Evolutionary conservation across 768 basidiomycete genomes (phyloP).

Genomic region (Boletellus ananiceps): DNA sequence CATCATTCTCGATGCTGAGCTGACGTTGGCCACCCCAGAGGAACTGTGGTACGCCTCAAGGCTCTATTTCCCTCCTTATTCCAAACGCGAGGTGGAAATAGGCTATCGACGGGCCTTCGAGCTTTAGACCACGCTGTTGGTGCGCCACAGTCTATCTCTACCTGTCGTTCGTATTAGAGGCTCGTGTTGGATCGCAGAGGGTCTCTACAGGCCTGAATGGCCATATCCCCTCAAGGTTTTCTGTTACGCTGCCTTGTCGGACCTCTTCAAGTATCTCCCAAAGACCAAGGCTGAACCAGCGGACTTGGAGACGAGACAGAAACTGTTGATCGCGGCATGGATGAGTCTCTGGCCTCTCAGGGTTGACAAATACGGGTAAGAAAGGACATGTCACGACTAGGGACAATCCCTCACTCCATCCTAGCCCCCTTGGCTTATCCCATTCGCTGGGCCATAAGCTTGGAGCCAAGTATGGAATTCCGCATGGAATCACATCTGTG

Average conservation of each 20-base stretch:
- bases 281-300: conserved; percentile 54
- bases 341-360: conserved; percentile 74
- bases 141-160: conserved; percentile 26
- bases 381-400: not conserved
- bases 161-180: not conserved
- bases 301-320: conserved; percentile 58
- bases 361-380: conserved; percentile 51
- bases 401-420: not conserved
- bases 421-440: conserved; percentile 65
- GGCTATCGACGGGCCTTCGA: conserved; percentile 76
- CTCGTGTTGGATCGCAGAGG: conserved; percentile 34
- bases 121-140: conserved; percentile 78
- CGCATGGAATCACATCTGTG: conserved; percentile 83
- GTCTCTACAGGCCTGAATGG: conserved; percentile 53
- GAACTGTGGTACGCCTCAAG: conserved; percentile 53
- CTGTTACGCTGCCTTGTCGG: conserved; percentile 60
- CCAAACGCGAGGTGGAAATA: conserved; percentile 24
- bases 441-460: conserved; percentile 72
- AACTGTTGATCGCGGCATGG: conserved; percentile 71
- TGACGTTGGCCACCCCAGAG: conserved; percentile 70
- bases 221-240: conserved; percentile 59
- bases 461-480: conserved; percentile 69
- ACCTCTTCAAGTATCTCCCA: conserved; percentile 73
- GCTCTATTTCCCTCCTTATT: conserved; percentile 3
- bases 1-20: conserved; percentile 72